Base-by-base conservation (phyloP, 2,329 filamentous ascomycete species). In the Penicillium palitans region DNA sequence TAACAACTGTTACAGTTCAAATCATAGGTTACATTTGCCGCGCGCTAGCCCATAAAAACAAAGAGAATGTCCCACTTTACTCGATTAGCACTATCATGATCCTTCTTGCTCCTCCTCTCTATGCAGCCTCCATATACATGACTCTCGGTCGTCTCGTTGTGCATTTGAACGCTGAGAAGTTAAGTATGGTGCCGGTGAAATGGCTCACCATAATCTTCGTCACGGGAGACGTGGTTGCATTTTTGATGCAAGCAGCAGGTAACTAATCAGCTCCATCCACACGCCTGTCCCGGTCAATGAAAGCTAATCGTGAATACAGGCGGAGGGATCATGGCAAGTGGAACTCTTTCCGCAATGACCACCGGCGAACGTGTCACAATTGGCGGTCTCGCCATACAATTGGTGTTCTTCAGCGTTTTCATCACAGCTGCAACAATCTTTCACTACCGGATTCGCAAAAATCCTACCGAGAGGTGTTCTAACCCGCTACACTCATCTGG, bases 101-200 rank as follows among this genome's bases (percentile, higher is more conserved):
- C 29, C 72, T 82, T 9, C 70, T 83, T 12, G 80, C 78, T 0
- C 80, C 80, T 0, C 76, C 76, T 4, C 75, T 82, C 35, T 78
- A 80, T 56, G 80, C 80, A 7, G 80, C 80, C 10, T 76, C 76
- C 0, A 79, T 81, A 61, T 82, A 83, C 60, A 82, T 81, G 69
- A 69, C 74, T 13, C 76, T 82, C 45, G 77, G 75, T 37, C 74
- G 80, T 15, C 75, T 82, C 17, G 75, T 81, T 12, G 63, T 69
- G 6, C 63, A 73, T 41, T 66, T 76, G 4, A 67, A 78, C 5
- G 76, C 70, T 25, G 79, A 81, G 52, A 66, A 73, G 9, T 70
- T 72, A 2, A 70, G 78, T 3, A 69, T 80, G 70, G 76, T 81
- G 52, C 74, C 74, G 5, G 68, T 75, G 1, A 71, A 70, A 10